Conservation (phyloP, 2,329 filamentous ascomycete genomes). For the Fusarium devonianum region DNA sequence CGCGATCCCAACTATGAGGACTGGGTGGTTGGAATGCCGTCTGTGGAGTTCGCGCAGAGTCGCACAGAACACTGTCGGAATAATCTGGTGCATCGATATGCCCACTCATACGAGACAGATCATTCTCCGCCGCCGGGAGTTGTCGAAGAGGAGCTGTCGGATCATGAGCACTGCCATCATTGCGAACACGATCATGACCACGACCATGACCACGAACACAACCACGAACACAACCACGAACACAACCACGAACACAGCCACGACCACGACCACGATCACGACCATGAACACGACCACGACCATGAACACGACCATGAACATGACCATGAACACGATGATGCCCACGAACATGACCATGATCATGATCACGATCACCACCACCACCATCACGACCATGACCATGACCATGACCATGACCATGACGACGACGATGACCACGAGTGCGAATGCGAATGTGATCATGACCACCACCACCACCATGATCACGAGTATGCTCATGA, state of each 20-base stretch:
- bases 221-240: slow-evolving; percentile 38
- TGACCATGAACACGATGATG: slow-evolving; percentile 38
- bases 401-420: slow-evolving; percentile 45
- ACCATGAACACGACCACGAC: slow-evolving; percentile 37
- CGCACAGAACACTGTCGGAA: slow-evolving; percentile 66
- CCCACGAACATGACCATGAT: slow-evolving; percentile 36
- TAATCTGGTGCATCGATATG: slow-evolving; percentile 65
- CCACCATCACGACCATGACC: slow-evolving; percentile 49
- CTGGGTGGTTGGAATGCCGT: slow-evolving; percentile 66
- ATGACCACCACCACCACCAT: slow-evolving; percentile 45
- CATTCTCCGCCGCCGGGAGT: slow-evolving; percentile 48
- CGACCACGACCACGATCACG: slow-evolving; percentile 45
- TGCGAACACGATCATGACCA: slow-evolving; percentile 41
- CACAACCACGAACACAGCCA: slow-evolving; percentile 45
- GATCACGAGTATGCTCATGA: slow-evolving; percentile 52
- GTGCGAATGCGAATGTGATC: slow-evolving; percentile 34
- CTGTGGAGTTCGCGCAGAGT: slow-evolving; percentile 65
- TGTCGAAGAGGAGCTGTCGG: slow-evolving; percentile 50
- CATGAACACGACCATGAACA: slow-evolving; percentile 30
- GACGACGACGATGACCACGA: slow-evolving; percentile 38
- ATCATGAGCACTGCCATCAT: slow-evolving; percentile 48
- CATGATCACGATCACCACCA: slow-evolving; percentile 41
- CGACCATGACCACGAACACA: slow-evolving; percentile 35
- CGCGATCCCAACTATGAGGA: slow-evolving; percentile 67
- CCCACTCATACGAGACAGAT: slow-evolving; percentile 53